Conservation (phyloP, 1,284 basidiomycete genomes). For the Mycosarcoma maydis region DNA sequence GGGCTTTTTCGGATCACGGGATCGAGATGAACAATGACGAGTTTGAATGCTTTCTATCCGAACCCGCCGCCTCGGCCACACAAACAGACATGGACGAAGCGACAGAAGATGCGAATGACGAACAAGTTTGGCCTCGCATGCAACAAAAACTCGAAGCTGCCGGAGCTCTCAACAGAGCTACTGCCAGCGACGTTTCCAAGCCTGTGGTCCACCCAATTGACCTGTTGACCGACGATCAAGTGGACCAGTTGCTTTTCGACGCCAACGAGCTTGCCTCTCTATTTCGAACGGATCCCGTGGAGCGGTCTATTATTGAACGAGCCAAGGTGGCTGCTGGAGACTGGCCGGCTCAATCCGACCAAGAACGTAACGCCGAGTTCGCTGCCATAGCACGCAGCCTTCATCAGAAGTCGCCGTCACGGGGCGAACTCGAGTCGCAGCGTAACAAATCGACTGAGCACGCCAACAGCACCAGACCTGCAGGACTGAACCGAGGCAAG, state of each 20-base stretch:
- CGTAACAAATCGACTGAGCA: neutral
- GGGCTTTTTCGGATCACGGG: neutral
- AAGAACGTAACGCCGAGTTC: slow-evolving; percentile 8
- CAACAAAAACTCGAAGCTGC: slow-evolving; percentile 6
- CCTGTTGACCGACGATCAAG: slow-evolving; percentile 26
- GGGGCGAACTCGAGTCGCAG: neutral
- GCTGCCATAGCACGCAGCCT: slow-evolving; percentile 4
- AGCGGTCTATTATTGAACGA: slow-evolving; percentile 14
- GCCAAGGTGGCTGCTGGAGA: slow-evolving; percentile 26
- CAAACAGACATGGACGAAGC: too few relatives aligned
- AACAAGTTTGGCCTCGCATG: slow-evolving; percentile 17
- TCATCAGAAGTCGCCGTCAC: neutral
- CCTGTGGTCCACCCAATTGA: slow-evolving; percentile 19
- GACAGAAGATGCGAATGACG: neutral
- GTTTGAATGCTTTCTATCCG: slow-evolving; percentile 22
- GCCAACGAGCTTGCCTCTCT: slow-evolving; percentile 18
- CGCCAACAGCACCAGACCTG: neutral
- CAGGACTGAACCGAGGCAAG: neutral
- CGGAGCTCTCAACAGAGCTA: neutral
- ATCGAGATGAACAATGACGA: slow-evolving; percentile 9
- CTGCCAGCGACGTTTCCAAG: neutral
- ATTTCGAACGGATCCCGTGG: slow-evolving; percentile 19
- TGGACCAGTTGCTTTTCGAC: slow-evolving; percentile 30
- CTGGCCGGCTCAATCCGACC: slow-evolving; percentile 8
- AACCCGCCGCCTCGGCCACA: neutral